These are phyloP conservation scores for Aureobasidium sp. DNA, from an alignment of 2,329 filamentous ascomycete genomes.

Conservation along the genomic window DNA sequence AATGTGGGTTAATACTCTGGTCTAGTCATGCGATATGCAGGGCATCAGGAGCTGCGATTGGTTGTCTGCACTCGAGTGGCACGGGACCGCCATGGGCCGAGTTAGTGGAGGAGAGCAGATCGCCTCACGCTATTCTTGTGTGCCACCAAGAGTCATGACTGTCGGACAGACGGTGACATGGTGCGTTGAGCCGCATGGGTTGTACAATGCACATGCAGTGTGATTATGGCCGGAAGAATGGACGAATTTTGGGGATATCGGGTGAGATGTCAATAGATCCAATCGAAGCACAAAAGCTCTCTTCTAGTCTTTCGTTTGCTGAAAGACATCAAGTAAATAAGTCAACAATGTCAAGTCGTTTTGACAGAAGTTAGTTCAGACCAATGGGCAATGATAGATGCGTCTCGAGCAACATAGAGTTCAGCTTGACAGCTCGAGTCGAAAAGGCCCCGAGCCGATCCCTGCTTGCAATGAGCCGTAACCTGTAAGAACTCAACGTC, in stretches of 20 bases:
- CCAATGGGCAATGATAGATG: slow-evolving; percentile 1
- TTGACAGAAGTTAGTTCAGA: background rate
- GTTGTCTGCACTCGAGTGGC: slow-evolving; percentile 10
- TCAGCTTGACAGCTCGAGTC: background rate
- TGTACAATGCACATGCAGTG: background rate
- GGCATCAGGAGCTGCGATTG: slow-evolving; percentile 19
- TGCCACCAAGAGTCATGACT: slow-evolving; percentile 1
- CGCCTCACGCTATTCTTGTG: slow-evolving; percentile 16
- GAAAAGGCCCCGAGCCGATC: background rate
- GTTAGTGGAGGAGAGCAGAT: background rate
- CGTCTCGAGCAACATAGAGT: background rate
- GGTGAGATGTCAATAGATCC: background rate
- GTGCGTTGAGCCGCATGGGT: slow-evolving; percentile 8
- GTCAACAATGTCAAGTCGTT: background rate
- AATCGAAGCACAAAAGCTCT: background rate
- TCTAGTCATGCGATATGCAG: slow-evolving; percentile 18
- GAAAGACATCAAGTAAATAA: background rate
- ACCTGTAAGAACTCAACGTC: slow-evolving; percentile 4
- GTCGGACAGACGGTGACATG: background rate
- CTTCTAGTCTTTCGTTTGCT: background rate
- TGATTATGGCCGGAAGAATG: background rate
- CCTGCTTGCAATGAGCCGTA: background rate
- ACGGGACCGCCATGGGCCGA: slow-evolving; percentile 5
- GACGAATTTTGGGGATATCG: background rate
- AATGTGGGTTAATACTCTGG: slow-evolving; percentile 17